Conservation (phyloP, 345 rosid genomes). For the Brassica incana region DNA sequence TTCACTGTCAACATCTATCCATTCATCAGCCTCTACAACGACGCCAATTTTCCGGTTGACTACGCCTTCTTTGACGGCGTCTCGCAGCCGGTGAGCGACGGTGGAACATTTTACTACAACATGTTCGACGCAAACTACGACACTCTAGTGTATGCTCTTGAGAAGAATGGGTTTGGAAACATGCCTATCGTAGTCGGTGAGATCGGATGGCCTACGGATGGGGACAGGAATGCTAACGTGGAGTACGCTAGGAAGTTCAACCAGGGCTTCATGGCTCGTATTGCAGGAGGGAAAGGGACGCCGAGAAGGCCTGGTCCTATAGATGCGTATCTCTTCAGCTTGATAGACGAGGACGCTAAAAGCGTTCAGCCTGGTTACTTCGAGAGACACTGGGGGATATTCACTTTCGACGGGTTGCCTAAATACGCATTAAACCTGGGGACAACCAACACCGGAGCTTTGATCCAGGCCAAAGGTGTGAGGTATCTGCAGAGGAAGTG, state of each 20-base stretch:
- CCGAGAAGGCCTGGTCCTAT: conserved; percentile 76
- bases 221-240: conserved; percentile 69
- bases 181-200: conserved; percentile 83
- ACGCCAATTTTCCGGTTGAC: conserved; percentile 76
- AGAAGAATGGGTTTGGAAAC: conserved; percentile 76
- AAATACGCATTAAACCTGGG: conserved; percentile 81
- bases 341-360: conserved; percentile 86
- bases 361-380: conserved; percentile 86
- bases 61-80: conserved; percentile 86
- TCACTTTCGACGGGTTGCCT: conserved; percentile 64
- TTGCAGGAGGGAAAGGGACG: conserved; percentile 78
- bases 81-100: conserved; percentile 64
- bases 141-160: conserved; percentile 75
- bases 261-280: conserved; percentile 78
- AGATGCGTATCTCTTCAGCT: conserved; percentile 71
- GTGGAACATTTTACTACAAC: conserved; percentile 64
- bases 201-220: conserved; percentile 97
- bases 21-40: conserved; percentile 79
- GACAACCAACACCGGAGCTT: conserved; percentile 63
- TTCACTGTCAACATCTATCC: conserved; percentile 94
- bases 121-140: conserved; percentile 91
- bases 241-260: conserved; percentile 76
- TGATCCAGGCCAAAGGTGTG: conserved; percentile 59
- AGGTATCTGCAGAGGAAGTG: conserved; percentile 58
- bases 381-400: conserved; percentile 89